Conservation (phyloP, 2,329 filamentous ascomycete species). For the Alternaria rosae region DNA sequence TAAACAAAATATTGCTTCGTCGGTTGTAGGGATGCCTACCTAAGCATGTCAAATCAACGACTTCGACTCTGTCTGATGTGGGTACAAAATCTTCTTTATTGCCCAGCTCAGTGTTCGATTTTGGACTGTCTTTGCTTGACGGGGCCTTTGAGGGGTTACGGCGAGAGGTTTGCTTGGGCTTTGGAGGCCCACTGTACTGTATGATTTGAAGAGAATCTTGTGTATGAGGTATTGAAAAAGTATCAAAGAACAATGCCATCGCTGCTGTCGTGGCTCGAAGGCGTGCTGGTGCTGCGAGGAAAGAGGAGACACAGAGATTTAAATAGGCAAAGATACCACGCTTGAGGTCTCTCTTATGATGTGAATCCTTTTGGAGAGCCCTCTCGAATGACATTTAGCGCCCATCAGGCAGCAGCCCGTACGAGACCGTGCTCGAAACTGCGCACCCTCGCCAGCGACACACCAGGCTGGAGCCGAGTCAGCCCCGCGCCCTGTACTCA, state of each 20-base stretch:
- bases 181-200: constrained; percentile 14
- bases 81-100: constrained; percentile 9
- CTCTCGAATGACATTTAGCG: constrained; percentile 6
- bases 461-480: constrained; percentile 11
- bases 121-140: constrained; percentile 8
- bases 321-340: constrained; percentile 18
- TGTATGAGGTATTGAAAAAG: constrained; percentile 4
- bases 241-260: constrained; percentile 13
- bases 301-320: constrained; percentile 14
- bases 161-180: constrained; percentile 13
- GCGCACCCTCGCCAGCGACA: constrained; percentile 5
- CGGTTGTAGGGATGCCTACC: constrained; percentile 17
- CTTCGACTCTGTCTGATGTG: constrained; percentile 10
- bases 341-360: constrained; percentile 6
- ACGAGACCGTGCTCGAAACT: constrained; percentile 13
- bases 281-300: constrained; percentile 8
- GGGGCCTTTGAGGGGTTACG: constrained; percentile 9
- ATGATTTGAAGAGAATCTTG: constrained; percentile 13
- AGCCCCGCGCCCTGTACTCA: constrained; percentile 9
- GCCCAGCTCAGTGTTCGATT: constrained; percentile 8
- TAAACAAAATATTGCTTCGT: constrained; percentile 3
- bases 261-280: constrained; percentile 11
- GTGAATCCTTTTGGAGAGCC: constrained; percentile 11
- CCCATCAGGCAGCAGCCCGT: constrained; percentile 8
- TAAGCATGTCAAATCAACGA: constrained; percentile 16